phyloP scores from a whole-genome alignment of 2,329 filamentous ascomycete species.

The Xylariomycetidae sp. region DNA sequence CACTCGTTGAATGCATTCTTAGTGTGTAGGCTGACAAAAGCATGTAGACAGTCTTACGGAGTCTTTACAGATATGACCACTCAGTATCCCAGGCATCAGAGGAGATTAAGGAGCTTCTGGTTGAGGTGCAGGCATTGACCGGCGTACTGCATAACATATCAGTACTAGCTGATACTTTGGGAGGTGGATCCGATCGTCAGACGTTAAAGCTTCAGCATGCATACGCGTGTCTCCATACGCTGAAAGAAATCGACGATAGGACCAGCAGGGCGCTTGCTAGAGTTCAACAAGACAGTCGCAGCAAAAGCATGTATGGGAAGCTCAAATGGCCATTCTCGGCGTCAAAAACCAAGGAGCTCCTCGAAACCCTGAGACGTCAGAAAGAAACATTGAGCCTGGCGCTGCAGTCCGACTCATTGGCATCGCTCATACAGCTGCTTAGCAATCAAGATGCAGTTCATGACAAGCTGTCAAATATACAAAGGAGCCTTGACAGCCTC shows the following conservation, averaged over 20 bases:
- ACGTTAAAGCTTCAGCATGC: not conserved
- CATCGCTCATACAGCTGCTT: slow-evolving; percentile 9
- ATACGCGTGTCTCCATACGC: not conserved
- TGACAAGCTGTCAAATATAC: slow-evolving; percentile 1
- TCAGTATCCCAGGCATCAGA: not conserved
- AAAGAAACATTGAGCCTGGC: slow-evolving; percentile 17
- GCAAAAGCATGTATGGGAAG: slow-evolving; percentile 4
- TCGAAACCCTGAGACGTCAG: slow-evolving; percentile 15
- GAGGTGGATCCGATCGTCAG: not conserved
- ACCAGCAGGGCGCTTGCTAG: not conserved
- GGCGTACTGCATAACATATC: not conserved
- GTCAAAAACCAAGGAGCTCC: slow-evolving; percentile 12
- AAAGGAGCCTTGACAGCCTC: slow-evolving; percentile 12
- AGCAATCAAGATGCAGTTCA: slow-evolving; percentile 1
- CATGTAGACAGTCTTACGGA: not conserved
- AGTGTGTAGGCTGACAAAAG: no score
- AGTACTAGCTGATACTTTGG: not conserved
- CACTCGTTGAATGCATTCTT: no score
- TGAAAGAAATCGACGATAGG: not conserved
- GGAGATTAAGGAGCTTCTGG: not conserved
- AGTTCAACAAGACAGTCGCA: not conserved
- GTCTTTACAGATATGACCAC: not conserved
- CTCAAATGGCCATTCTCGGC: slow-evolving; percentile 20
- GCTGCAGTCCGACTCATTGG: slow-evolving; percentile 14
- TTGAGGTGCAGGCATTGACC: not conserved